phyloP scores from a whole-genome alignment of 148 eudicot species.

The Selenicereus undatus region DNA sequence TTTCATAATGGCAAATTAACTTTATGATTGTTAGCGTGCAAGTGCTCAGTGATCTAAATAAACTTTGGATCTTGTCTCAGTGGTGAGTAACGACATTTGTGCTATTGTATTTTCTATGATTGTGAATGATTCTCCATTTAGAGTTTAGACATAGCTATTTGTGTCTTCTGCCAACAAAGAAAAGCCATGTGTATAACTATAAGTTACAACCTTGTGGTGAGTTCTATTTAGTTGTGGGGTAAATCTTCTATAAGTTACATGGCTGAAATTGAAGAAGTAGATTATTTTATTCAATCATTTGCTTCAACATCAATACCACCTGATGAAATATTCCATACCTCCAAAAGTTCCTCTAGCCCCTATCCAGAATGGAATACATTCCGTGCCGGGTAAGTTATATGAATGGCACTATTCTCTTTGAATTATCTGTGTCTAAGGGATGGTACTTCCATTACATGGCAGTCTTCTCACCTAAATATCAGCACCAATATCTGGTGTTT shows the following conservation, averaged over 20 bases:
- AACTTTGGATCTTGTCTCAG: too few relatives aligned
- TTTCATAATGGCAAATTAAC: too few relatives aligned
- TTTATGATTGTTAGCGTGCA: too few relatives aligned
- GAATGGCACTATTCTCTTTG: not conserved
- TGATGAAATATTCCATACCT: conserved; percentile 76
- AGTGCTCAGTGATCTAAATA: too few relatives aligned
- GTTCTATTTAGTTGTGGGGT: not conserved
- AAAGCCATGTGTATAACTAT: not conserved
- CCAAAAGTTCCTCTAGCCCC: conserved; percentile 90
- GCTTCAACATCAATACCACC: conserved; percentile 84
- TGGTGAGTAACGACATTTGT: not conserved
- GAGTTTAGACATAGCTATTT: too few relatives aligned
- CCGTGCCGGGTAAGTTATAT: conserved; percentile 70
- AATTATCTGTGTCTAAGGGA: not conserved
- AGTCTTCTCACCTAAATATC: not conserved
- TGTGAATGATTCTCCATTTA: not conserved
- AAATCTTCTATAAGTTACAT: conserved; percentile 36
- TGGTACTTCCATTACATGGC: not conserved
- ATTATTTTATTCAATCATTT: conserved; percentile 86
- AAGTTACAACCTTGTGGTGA: not conserved
- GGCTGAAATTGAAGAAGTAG: conserved; percentile 96
- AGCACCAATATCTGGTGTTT: not conserved
- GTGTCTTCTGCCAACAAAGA: not conserved
- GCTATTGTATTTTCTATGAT: not conserved
- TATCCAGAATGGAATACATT: conserved; percentile 86